phyloP scores from a whole-genome alignment of 257 asterid species.

The Solanum piurae region DNA sequence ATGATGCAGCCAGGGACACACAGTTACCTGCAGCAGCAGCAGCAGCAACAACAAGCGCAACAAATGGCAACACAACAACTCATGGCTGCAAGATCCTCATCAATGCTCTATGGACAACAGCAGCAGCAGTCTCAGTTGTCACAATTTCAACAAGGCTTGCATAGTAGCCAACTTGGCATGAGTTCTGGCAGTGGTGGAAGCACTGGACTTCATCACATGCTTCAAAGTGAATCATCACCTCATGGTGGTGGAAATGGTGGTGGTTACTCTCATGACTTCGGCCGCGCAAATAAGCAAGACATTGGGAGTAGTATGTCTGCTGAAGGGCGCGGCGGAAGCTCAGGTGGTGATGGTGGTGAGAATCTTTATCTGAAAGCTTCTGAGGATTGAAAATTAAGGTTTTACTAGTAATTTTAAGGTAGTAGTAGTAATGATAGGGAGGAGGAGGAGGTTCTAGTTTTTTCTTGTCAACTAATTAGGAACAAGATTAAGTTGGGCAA shows the following conservation, averaged over 20 bases:
- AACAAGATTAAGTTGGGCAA: conserved; percentile 1
- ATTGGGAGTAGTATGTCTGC: conserved; percentile 25
- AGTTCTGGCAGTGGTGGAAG: conserved; percentile 42
- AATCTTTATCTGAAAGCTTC: conserved; percentile 50
- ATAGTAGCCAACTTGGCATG: conserved; percentile 63
- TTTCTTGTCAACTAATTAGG: background rate
- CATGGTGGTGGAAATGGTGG: conserved; percentile 27
- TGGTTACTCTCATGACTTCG: conserved; percentile 23
- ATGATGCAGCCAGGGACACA: conserved; percentile 63
- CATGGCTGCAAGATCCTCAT: conserved; percentile 65
- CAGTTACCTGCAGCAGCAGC: conserved; percentile 70
- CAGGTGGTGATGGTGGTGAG: conserved; percentile 53
- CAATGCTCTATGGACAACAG: conserved; percentile 52
- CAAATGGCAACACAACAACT: conserved; percentile 69
- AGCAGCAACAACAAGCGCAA: conserved; percentile 51
- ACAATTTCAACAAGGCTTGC: conserved; percentile 62
- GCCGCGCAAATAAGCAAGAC: conserved; percentile 62
- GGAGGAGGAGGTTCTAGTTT: background rate
- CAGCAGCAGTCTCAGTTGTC: conserved; percentile 58
- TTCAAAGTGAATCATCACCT: conserved; percentile 61
- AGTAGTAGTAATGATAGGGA: background rate
- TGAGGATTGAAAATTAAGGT: conserved; percentile 35
- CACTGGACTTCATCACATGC: conserved; percentile 47
- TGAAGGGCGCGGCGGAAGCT: conserved; percentile 41
- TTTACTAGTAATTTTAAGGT: background rate